A percentile compares a stretch with the other conserved stretches of the same genome.
Conservation (phyloP, 768 basidiomycete genomes). For the Podaxis sp. region DNA sequence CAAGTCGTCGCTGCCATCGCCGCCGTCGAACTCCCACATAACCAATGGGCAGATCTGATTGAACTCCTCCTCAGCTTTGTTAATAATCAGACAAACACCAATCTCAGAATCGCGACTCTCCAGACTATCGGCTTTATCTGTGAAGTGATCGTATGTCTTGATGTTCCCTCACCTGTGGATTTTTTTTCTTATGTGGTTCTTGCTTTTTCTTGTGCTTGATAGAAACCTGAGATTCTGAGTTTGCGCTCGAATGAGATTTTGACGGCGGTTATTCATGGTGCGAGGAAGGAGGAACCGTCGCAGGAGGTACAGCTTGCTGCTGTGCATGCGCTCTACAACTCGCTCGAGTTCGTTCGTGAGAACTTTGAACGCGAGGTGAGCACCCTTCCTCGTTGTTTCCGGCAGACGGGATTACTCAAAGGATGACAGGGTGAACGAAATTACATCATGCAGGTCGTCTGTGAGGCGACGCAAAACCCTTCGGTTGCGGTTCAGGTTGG, state of each 20-base stretch:
- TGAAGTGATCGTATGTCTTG: slow-evolving; percentile 82
- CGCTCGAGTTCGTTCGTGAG: slow-evolving; percentile 94
- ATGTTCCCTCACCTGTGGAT: slow-evolving; percentile 9
- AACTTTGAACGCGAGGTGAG: slow-evolving; percentile 96
- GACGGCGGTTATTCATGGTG: slow-evolving; percentile 97
- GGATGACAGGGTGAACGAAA: slow-evolving; percentile 87
- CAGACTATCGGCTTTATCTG: slow-evolving; percentile 98
- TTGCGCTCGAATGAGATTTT: slow-evolving; percentile 94
- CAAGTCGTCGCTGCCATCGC: slow-evolving; percentile 96
- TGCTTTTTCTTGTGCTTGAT: slow-evolving; percentile 21
- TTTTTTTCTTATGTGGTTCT: slow-evolving; percentile 7
- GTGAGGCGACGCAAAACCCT: slow-evolving; percentile 92
- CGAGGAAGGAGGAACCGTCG: slow-evolving; percentile 92
- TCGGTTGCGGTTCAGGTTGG: slow-evolving; percentile 86
- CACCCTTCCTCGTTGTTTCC: slow-evolving; percentile 15
- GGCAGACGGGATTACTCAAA: slow-evolving; percentile 13
- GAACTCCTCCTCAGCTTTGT: slow-evolving; percentile 85
- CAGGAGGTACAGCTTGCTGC: slow-evolving; percentile 91
- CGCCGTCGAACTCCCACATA: slow-evolving; percentile 84
- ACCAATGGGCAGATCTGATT: slow-evolving; percentile 90
- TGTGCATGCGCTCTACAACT: slow-evolving; percentile 90
- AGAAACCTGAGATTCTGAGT: slow-evolving; percentile 93
- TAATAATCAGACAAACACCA: slow-evolving; percentile 68
- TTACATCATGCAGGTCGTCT: slow-evolving; percentile 99
- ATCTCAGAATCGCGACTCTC: slow-evolving; percentile 81